These are phyloP conservation scores for Cutaneotrichosporon cutaneum DNA, from an alignment of 1,284 basidiomycete species.

Conservation along the genomic window DNA sequence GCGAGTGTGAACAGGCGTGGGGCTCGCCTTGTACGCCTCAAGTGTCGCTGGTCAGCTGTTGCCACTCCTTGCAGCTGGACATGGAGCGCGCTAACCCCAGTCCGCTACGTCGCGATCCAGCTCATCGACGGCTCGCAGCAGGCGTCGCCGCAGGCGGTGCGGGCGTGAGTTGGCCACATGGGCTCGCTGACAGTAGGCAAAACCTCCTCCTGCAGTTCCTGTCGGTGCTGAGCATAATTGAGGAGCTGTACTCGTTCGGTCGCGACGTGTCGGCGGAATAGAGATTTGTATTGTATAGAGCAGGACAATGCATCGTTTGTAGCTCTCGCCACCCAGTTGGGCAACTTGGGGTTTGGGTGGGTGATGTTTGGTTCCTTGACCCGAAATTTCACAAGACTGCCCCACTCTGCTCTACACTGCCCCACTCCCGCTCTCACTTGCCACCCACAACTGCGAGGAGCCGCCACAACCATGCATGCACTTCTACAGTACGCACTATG, in stretches of 20 bases:
- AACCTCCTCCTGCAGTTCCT: constrained; percentile 46
- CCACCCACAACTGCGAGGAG: too few species aligned
- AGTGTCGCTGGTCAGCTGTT: too few species aligned
- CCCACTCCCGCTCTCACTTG: too few species aligned
- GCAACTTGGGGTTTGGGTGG: too few species aligned
- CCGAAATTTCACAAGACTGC: too few species aligned
- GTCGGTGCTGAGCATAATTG: constrained; percentile 44
- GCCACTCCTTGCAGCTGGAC: too few species aligned
- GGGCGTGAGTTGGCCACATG: constrained; percentile 35
- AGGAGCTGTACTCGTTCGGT: constrained; percentile 45
- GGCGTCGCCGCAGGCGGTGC: constrained; percentile 24
- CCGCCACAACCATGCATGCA: neutral
- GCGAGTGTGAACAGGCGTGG: neutral
- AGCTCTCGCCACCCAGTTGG: too few species aligned
- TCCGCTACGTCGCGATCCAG: constrained; percentile 47
- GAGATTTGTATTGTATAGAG: neutral
- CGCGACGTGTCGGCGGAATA: constrained; percentile 37
- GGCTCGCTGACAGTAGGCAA: constrained; percentile 30
- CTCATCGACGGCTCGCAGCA: constrained; percentile 41
- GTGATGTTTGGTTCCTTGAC: too few species aligned
- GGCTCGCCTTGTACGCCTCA: too few species aligned
- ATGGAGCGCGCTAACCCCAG: constrained; percentile 20
- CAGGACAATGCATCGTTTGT: neutral
- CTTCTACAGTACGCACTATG: neutral
- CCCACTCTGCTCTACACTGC: too few species aligned